These are phyloP conservation scores for Pyronema domesticum DNA, from an alignment of 495 filamentous ascomycete species.

Conservation along the genomic window DNA sequence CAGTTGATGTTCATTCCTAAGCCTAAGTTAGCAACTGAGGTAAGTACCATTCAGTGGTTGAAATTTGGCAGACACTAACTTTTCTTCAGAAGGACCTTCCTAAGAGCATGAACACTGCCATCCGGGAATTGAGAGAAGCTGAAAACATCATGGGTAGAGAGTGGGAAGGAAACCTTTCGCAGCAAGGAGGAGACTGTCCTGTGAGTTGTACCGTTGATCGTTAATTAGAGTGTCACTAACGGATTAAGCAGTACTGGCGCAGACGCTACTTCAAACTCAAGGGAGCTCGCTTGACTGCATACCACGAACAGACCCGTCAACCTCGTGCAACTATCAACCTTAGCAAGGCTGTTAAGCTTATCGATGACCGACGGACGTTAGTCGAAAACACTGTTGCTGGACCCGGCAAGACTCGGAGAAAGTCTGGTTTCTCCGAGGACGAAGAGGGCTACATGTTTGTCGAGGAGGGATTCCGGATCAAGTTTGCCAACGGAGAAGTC, in stretches of 20 bases:
- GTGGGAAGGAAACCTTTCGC: conserved; percentile 79
- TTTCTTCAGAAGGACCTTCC: conserved; percentile 60
- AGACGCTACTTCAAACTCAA: conserved; percentile 91
- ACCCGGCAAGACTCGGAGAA: conserved; percentile 59
- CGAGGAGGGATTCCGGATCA: conserved; percentile 94
- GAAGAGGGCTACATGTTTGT: conserved; percentile 99
- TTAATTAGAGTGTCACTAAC: conserved; percentile 21
- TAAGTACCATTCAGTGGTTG: conserved; percentile 6
- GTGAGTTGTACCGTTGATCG: conserved; percentile 39
- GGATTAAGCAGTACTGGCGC: conserved; percentile 61
- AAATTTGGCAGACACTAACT: conserved; percentile 7
- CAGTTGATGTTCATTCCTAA: conserved; percentile 89
- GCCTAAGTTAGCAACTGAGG: conserved; percentile 70
- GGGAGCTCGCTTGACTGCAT: conserved; percentile 80
- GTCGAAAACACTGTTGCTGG: conserved; percentile 60
- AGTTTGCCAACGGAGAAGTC: conserved; percentile 90
- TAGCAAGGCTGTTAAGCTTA: conserved; percentile 79
- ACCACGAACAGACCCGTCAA: conserved; percentile 86
- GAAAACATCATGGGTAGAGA: conserved; percentile 51
- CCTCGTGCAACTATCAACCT: conserved; percentile 93
- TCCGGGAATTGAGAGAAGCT: conserved; percentile 78
- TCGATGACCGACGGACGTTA: conserved; percentile 76
- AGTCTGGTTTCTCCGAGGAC: conserved; percentile 91
- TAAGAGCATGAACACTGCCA: conserved; percentile 91
- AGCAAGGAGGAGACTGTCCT: conserved; percentile 93